Evolutionary conservation across 1,284 basidiomycete species (phyloP).

Genomic region (Neolentinus lepideus): DNA sequence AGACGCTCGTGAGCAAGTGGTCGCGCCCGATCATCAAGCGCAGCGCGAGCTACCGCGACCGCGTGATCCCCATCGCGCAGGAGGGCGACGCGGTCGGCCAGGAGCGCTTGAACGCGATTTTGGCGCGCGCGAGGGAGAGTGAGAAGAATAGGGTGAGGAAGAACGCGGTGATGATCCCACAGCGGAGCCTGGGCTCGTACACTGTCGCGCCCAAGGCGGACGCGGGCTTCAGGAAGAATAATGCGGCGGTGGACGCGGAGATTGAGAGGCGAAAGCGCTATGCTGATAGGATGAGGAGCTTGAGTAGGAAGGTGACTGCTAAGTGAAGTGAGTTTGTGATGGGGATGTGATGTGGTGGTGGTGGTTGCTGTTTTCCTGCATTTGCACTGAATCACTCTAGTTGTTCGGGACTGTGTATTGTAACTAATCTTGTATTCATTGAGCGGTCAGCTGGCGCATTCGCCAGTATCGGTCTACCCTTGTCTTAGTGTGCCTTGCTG

Average conservation of each 20-base stretch:
- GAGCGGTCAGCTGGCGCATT: no score
- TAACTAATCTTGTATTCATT: not conserved
- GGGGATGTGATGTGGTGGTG: not conserved
- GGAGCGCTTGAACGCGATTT: constrained; percentile 61
- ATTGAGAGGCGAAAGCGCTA: constrained; percentile 65
- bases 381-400: not conserved
- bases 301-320: constrained; percentile 39
- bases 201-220: constrained; percentile 63
- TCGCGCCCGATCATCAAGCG: constrained; percentile 94
- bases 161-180: constrained; percentile 75
- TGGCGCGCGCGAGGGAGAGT: constrained; percentile 59
- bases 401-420: not conserved
- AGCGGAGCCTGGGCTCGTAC: constrained; percentile 62
- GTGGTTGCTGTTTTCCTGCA: not conserved
- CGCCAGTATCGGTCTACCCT: no score
- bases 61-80: constrained; percentile 50
- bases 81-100: constrained; percentile 29
- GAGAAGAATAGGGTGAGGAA: constrained; percentile 63
- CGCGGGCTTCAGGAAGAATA: constrained; percentile 38
- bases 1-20: constrained; percentile 83
- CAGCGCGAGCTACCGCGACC: constrained; percentile 78
- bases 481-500: no score
- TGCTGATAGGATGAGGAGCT: constrained; percentile 55
- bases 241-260: constrained; percentile 58
- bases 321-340: not conserved